phyloP scores from a whole-genome alignment of 148 eudicot genomes.

The Chenopodium suecicum region DNA sequence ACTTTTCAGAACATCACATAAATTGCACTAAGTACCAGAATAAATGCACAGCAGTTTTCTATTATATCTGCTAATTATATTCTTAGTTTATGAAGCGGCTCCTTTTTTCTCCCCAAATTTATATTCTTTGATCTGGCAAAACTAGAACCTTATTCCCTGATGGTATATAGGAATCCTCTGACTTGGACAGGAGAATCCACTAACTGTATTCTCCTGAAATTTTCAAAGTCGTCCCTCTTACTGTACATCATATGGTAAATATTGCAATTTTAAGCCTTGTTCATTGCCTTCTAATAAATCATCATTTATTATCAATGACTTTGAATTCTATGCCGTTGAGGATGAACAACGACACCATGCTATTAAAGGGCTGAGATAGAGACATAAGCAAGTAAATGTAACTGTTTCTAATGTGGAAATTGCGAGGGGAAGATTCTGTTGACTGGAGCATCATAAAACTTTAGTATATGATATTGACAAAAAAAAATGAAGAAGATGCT shows the following conservation, averaged over 20 bases:
- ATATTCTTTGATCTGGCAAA: slow-evolving; percentile 42
- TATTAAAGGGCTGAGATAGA: slow-evolving; percentile 29
- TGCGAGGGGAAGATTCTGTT: slow-evolving; percentile 60
- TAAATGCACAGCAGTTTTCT: slow-evolving; percentile 47
- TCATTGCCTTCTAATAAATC: slow-evolving; percentile 15
- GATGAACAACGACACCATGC: slow-evolving; percentile 19
- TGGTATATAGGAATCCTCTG: slow-evolving; percentile 50
- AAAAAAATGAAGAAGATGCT: slow-evolving; percentile 57
- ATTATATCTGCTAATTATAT: slow-evolving; percentile 33
- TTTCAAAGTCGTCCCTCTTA: slow-evolving; percentile 36
- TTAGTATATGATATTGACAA: slow-evolving; percentile 55
- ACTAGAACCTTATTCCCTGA: slow-evolving; percentile 73
- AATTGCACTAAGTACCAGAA: slow-evolving; percentile 64
- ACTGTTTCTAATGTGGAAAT: slow-evolving; percentile 29
- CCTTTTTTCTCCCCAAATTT: slow-evolving; percentile 25
- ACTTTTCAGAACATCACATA: slow-evolving; percentile 44
- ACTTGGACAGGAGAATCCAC: slow-evolving; percentile 63
- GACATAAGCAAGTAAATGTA: slow-evolving; percentile 21
- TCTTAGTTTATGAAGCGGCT: slow-evolving; percentile 27
- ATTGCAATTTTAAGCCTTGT: slow-evolving; percentile 22
- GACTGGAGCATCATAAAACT: slow-evolving; percentile 57
- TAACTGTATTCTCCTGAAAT: slow-evolving; percentile 39
- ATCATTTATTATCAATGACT: slow-evolving; percentile 21
- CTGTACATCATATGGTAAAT: slow-evolving; percentile 14
- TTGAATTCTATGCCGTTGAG: slow-evolving; percentile 13